Base-by-base conservation (phyloP, 176 grass and related monocot species). In the Oryza rufipogon region DNA sequence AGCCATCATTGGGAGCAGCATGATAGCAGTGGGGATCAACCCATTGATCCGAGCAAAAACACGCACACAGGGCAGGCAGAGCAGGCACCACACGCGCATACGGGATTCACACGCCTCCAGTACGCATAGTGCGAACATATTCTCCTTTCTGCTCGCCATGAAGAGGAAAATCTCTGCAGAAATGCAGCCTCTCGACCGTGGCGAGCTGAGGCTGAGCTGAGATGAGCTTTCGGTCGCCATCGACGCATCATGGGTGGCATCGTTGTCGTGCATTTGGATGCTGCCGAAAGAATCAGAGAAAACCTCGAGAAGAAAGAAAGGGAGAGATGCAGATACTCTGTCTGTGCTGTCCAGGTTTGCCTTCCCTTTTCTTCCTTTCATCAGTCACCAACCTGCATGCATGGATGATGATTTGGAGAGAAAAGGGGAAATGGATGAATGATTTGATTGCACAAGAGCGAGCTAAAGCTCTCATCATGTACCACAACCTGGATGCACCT, bases 51-150 rank as follows among this genome's bases (percentile, higher is more conserved):
- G 3, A 77, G 11, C 30, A 63, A 63, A 63, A 32, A 2, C 58
- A 7, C 11, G 0, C 58, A 4, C 4, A 30, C 1, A 17, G 11
- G 19, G 66, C 58, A 20, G 10, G 6, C 38, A 39, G 36, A 6
- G 6, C 38, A 39, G 36, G 38, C 38, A 39, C 38, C 39, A 63
- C 58, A 23, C 58, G 58, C 7, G 58, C 41, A 78, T 26, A 86
- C 83, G 77, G 88, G 73, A 66, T 86, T 86, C 83, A 82, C 83
- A 90, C 88, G 83, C 88, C 74, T 86, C 64, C 81, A 28, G 54
- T 58, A 58, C 54, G 54, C 54, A 33, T 63, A 1, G 9, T 56
- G 58, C 45, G 39, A 66, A 38, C 56, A 28, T 17, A 9, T 65
- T 68, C 67, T n/a, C 3, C 6, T 15, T 6, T 34, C 8, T 7